Conservation (phyloP, 352 stramenopile genomes). For the Thraustochytrium sp. region DNA sequence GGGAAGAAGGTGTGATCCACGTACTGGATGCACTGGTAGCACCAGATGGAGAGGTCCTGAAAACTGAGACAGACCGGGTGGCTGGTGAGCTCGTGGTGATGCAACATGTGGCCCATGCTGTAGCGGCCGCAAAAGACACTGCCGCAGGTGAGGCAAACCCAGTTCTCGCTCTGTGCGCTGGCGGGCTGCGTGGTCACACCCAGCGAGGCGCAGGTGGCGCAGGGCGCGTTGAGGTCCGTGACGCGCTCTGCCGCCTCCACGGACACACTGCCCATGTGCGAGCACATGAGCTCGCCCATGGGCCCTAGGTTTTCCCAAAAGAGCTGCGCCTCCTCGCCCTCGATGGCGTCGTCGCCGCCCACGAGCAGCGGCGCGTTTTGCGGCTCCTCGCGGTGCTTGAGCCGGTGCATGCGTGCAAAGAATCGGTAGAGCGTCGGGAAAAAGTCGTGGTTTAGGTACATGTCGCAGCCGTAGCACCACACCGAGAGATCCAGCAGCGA, state of each 20-base stretch:
- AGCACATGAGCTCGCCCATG: conserved; percentile 20
- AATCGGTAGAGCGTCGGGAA: conserved; percentile 17
- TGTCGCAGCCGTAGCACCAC: conserved; percentile 38
- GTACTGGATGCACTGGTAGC: conserved; percentile 35
- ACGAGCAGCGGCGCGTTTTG: neutral
- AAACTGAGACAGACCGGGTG: conserved; percentile 18
- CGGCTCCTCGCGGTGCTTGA: conserved; percentile 26
- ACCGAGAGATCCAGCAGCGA: conserved; percentile 14
- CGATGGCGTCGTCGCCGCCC: neutral
- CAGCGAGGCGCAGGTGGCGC: neutral
- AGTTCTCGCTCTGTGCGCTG: conserved; percentile 4
- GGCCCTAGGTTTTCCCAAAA: conserved; percentile 7
- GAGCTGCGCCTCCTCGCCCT: neutral
- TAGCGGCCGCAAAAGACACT: conserved; percentile 1
- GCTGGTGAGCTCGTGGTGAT: neutral
- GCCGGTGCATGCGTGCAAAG: conserved; percentile 12
- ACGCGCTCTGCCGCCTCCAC: neutral
- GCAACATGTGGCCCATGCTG: neutral
- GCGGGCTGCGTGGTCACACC: neutral
- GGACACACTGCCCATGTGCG: neutral
- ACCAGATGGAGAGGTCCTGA: conserved; percentile 23
- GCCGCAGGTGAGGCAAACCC: conserved; percentile 13
- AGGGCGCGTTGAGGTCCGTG: neutral
- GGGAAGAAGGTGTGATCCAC: conserved; percentile 32
- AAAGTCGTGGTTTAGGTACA: conserved; percentile 33